Conservation (phyloP, 2,329 filamentous ascomycete genomes). For the Kalaharituber pfeilii region DNA sequence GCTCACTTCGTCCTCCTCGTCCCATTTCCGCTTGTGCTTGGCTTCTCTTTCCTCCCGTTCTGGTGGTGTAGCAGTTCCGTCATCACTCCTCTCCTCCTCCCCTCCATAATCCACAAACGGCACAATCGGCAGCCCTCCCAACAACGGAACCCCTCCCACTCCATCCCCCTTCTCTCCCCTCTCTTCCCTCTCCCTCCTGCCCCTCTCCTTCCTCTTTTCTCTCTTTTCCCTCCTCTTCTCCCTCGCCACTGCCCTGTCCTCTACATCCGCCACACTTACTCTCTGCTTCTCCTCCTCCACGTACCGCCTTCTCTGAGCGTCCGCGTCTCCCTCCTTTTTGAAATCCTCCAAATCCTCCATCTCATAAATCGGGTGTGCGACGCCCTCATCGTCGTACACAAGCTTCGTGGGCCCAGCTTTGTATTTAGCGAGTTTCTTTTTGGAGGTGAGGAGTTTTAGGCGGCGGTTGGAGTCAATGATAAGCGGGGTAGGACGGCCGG, state of each 20-base stretch:
- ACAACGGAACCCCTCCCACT: conserved; percentile 6
- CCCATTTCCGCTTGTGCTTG: conserved; percentile 55
- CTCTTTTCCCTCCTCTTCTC: conserved; percentile 62
- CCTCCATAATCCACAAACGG: conserved; percentile 20
- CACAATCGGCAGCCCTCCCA: conserved; percentile 5
- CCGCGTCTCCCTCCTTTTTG: conserved; percentile 52
- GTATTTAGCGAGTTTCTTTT: conserved; percentile 83
- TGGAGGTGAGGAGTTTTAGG: conserved; percentile 86
- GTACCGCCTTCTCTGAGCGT: conserved; percentile 60
- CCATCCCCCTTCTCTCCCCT: conserved; percentile 23
- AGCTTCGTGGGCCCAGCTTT: conserved; percentile 73
- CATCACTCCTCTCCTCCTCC: conserved; percentile 23
- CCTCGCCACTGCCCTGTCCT: conserved; percentile 66
- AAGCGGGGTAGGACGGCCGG: conserved; percentile 50
- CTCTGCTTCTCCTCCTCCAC: conserved; percentile 55
- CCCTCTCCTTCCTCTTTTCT: conserved; percentile 53
- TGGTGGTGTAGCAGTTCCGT: conserved; percentile 24
- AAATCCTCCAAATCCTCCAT: conserved; percentile 75
- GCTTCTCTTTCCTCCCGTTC: conserved; percentile 32
- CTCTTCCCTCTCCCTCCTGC: conserved; percentile 33
- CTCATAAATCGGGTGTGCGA: conserved; percentile 70
- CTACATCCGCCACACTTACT: conserved; percentile 56
- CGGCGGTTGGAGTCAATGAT: conserved; percentile 86
- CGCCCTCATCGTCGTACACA: conserved; percentile 82
- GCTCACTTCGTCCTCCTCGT: conserved; percentile 51